phyloP scores from a whole-genome alignment of 2,329 filamentous ascomycete genomes.

The Gaeumannomyces tritici region DNA sequence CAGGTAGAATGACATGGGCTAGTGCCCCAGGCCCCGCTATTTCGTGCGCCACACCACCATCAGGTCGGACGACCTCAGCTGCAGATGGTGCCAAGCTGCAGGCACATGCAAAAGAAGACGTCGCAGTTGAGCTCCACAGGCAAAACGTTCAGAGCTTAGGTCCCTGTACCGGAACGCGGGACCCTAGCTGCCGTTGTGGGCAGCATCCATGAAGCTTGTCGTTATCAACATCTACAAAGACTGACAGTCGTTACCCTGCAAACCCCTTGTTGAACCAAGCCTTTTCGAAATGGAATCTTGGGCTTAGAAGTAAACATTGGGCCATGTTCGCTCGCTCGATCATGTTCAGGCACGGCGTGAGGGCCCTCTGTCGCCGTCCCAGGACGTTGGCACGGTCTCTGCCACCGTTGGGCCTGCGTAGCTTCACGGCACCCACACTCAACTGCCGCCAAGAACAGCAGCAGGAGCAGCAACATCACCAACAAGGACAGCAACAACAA shows the following conservation, averaged over 20 bases:
- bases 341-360: background rate
- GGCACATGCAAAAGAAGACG: background rate
- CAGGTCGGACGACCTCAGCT: too few species aligned
- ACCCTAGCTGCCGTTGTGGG: too few species aligned
- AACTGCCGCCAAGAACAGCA: background rate
- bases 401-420: background rate
- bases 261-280: background rate
- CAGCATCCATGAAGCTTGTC: too few species aligned
- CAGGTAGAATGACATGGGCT: too few species aligned
- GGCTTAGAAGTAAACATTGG: background rate
- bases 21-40: background rate
- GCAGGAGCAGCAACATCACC: background rate
- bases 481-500: background rate
- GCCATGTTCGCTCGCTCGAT: background rate
- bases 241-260: too few species aligned
- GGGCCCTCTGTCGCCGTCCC: background rate
- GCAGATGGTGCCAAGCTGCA: background rate
- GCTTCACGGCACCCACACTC: background rate
- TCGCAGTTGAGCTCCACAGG: background rate
- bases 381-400: background rate
- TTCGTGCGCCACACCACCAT: background rate
- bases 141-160: background rate
- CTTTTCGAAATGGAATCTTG: background rate
- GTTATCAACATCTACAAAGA: too few species aligned
- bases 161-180: too few species aligned